Percentiles rank a stretch among this genome's conserved stretches.
Conservation (phyloP, 2,329 filamentous ascomycete genomes). For the Pseudogymnoascus sp. region DNA sequence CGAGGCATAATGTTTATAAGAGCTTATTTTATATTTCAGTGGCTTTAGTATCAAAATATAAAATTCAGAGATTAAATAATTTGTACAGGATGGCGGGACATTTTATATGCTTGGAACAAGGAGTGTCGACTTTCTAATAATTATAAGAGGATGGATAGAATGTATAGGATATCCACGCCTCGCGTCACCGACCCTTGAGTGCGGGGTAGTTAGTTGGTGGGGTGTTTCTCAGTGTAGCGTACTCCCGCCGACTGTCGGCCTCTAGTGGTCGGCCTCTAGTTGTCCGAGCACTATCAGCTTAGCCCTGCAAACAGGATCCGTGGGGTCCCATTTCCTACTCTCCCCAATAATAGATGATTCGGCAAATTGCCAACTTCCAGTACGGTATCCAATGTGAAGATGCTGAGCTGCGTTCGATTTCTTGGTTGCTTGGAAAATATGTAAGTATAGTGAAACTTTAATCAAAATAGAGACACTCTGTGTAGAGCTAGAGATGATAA, state of each 20-base stretch:
- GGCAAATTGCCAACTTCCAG: not conserved
- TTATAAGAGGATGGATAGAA: not conserved
- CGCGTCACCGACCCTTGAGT: not conserved
- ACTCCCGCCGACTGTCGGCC: not conserved
- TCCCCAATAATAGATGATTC: not conserved
- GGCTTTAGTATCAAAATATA: not conserved
- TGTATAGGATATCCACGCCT: not conserved
- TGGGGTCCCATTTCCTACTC: not conserved
- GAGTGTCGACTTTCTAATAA: not conserved
- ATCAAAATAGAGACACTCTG: not conserved
- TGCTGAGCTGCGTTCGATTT: not conserved
- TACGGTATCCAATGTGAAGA: not conserved
- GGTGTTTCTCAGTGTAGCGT: not conserved
- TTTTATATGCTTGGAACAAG: not conserved
- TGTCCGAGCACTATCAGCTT: not conserved
- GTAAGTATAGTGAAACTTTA: not conserved
- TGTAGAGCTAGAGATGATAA: not conserved
- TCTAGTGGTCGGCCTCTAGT: not conserved
- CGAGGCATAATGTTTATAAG: not conserved
- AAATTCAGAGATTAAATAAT: not conserved
- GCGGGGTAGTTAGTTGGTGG: not conserved
- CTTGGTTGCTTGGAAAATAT: not conserved
- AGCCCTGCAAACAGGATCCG: not conserved
- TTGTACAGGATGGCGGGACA: not conserved
- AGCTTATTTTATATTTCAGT: not conserved